These are phyloP conservation scores for Carex sylvatica DNA, from an alignment of 202 grass and related monocot genomes.

Conservation along the genomic window DNA sequence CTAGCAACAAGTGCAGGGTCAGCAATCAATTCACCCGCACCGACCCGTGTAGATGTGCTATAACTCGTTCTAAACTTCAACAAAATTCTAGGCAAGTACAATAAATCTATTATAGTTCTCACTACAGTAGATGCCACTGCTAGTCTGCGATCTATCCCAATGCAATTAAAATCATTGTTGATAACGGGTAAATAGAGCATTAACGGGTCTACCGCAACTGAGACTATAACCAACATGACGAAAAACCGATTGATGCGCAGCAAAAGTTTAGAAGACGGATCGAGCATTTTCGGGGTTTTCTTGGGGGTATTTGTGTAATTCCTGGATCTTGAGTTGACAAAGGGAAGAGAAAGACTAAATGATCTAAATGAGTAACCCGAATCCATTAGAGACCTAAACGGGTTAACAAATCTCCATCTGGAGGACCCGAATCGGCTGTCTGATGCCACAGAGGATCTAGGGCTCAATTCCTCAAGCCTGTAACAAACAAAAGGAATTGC, in stretches of 20 bases:
- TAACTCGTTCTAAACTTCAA: conserved; percentile 87
- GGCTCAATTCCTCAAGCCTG: conserved; percentile 72
- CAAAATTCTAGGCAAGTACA: conserved; percentile 63
- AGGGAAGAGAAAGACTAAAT: conserved; percentile 26
- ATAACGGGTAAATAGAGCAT: conserved; percentile 85
- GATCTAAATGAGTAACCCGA: conserved; percentile 8
- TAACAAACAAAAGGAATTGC: conserved; percentile 25
- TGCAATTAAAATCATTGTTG: conserved; percentile 31
- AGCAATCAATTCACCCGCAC: conserved; percentile 75
- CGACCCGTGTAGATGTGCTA: conserved; percentile 74
- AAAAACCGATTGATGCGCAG: conserved; percentile 66
- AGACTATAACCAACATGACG: conserved; percentile 59
- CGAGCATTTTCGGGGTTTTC: conserved; percentile 49
- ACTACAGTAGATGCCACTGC: conserved; percentile 59
- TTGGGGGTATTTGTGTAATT: conserved; percentile 34
- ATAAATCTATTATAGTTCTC: conserved; percentile 66
- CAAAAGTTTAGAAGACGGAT: conserved; percentile 65
- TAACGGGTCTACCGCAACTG: conserved; percentile 76
- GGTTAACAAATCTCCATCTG: conserved; percentile 34
- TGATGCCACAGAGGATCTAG: conserved; percentile 59
- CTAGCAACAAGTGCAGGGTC: conserved; percentile 63
- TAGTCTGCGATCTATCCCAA: conserved; percentile 56
- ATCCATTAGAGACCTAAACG: conserved; percentile 44
- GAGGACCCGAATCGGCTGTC: conserved; percentile 39
- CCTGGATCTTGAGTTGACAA: conserved; percentile 37